Evolutionary conservation across 2,329 filamentous ascomycete species (phyloP).

Genomic region (Aspergillus aculeatus): DNA sequence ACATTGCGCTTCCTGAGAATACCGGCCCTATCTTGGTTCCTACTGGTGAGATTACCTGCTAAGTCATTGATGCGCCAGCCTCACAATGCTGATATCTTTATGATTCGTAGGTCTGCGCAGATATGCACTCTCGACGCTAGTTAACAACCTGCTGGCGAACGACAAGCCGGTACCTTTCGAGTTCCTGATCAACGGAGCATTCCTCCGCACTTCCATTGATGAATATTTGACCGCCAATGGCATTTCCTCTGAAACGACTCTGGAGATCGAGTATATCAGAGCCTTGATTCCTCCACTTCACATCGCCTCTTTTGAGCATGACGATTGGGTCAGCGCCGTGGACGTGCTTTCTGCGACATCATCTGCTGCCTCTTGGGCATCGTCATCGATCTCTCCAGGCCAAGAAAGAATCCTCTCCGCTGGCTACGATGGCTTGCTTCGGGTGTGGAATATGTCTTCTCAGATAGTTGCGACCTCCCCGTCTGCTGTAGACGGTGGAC

Average conservation of each 20-base stretch:
- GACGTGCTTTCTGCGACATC: constrained; percentile 74
- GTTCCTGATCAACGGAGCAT: constrained; percentile 92
- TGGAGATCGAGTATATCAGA: constrained; percentile 89
- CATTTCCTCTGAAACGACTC: constrained; percentile 80
- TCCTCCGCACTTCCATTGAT: constrained; percentile 83
- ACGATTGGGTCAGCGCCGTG: constrained; percentile 91
- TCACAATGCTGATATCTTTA: constrained; percentile 14
- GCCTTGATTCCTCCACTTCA: constrained; percentile 86
- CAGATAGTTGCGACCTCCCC: constrained; percentile 76
- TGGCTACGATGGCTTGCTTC: constrained; percentile 84
- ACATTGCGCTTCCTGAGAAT: constrained; percentile 55
- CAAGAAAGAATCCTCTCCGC: constrained; percentile 81
- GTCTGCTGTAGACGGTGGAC: constrained; percentile 65
- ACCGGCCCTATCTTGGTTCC: constrained; percentile 58
- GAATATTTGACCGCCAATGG: constrained; percentile 85
- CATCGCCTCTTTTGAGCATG: constrained; percentile 90
- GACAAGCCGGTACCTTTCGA: constrained; percentile 64
- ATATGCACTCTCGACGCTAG: constrained; percentile 61
- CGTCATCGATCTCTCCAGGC: constrained; percentile 49
- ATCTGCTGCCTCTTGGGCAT: constrained; percentile 58
- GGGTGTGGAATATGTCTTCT: constrained; percentile 89
- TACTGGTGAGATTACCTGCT: constrained; percentile 46
- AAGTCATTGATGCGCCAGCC: neutral
- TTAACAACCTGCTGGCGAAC: constrained; percentile 60
- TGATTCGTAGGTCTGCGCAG: constrained; percentile 50